phyloP scores from a whole-genome alignment of 208 protist species.

The Acanthamoeba lenticulata region DNA sequence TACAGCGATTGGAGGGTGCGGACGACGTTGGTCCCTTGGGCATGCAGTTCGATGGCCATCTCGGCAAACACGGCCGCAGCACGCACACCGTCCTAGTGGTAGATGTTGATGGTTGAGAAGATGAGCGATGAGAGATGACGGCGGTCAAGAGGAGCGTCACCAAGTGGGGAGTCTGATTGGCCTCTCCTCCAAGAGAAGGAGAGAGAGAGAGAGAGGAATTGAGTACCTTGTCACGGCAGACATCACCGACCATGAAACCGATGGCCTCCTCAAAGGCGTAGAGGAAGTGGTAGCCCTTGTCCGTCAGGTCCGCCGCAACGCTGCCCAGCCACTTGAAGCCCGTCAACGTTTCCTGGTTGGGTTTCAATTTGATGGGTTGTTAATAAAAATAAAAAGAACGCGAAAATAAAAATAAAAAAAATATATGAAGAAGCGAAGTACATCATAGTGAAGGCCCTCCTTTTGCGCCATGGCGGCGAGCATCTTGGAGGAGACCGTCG shows the following conservation, averaged over 20 bases:
- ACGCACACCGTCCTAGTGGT: conserved; percentile 92
- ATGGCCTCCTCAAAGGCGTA: conserved; percentile 98
- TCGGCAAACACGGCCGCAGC: conserved; percentile 93
- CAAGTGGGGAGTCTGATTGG: too few relatives aligned
- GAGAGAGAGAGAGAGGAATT: not conserved
- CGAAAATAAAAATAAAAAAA: not conserved
- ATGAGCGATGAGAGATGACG: not conserved
- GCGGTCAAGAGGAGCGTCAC: not conserved
- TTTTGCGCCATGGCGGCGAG: conserved; percentile 92
- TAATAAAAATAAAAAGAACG: too few relatives aligned
- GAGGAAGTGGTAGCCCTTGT: conserved; percentile 84
- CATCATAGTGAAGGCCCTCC: conserved; percentile 89
- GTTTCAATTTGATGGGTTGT: too few relatives aligned
- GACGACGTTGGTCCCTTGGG: conserved; percentile 72
- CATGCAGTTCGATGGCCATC: conserved; percentile 88
- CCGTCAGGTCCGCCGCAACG: conserved; percentile 83
- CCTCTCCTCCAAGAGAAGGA: not conserved
- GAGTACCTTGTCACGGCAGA: conserved; percentile 93
- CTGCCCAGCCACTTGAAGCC: conserved; percentile 99
- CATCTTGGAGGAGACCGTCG: conserved; percentile 90
- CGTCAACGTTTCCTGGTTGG: conserved; percentile 97
- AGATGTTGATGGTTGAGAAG: not conserved
- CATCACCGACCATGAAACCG: conserved; percentile 94
- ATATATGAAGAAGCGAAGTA: not conserved
- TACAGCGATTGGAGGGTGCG: conserved; percentile 18